Base-by-base conservation (phyloP, 495 filamentous ascomycete genomes). In the Aspergillus hancockii region DNA sequence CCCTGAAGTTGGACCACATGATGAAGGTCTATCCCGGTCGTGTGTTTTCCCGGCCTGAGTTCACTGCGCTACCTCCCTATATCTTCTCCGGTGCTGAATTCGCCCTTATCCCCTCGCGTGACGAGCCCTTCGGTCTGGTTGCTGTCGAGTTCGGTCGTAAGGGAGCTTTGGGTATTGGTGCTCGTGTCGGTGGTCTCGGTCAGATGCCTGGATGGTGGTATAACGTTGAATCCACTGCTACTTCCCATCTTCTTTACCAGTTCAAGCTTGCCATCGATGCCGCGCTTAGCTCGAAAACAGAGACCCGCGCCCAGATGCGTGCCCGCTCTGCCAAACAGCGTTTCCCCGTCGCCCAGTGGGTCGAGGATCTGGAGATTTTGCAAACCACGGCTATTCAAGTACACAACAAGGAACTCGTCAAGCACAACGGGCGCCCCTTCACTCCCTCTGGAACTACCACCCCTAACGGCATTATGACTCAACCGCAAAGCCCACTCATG, bases 201-300 rank as follows among this genome's bases (percentile, higher is more conserved):
- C 85, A 89, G 60, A 90, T 91, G 87, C 89, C 88, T n/a, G 88
- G 89, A 31, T 90, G 79, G 87, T 76, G 87, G 88, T 69, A 90
- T 79, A 57, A 79, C 72, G 71, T 88, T 54, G 89, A 92, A 69
- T 88, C 85, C 0, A 88, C 79, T 8, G 83, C 85, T 1, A 87
- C 88, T 0, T 81, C 79, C 8, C 89, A 92, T 73, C 65, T 90
- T 28, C 68, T 90, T 19, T 81, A 83, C 45, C 89, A 92, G 70
- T 91, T 91, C 75, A 86, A 83, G 62, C 74, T 81, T 51, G 85
- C 89, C 8, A 88, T 91, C 56, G 72, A 83, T 10, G 83, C 79
- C 10, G 89, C 89, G 0, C 70, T 92, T 54, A 79, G 75, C 23
- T 89, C 87, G 1, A 84, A 85, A 57, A 63, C 54, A 5, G 76